Evolutionary conservation across 1,139 yeast species (phyloP), one percentile per base, ranked within the genome.

Genomic region (Taphrina betulina): DNA sequence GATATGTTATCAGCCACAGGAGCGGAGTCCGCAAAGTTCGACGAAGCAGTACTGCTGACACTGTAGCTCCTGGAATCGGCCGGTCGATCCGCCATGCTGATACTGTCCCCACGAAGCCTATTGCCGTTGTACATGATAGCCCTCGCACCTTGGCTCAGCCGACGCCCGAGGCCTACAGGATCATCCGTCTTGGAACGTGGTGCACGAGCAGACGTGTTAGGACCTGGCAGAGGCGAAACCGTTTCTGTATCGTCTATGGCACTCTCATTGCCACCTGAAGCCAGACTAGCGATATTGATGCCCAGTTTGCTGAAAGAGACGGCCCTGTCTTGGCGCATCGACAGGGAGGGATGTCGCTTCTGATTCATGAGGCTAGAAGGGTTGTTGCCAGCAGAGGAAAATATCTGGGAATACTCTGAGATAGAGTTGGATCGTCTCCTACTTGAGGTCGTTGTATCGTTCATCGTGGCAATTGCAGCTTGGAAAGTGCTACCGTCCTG

Each of bases 51-150:
- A 23, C 48, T 43, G 38, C 48, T 33, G 19, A 31, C 37, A 20
- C 48, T 43, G 19, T 31, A 20, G 5, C 23, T 43, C 14, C 48
- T 24, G 10, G 37, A 17, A 8, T 8, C 7, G n/a, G 48, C 12
- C 29, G n/a, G 29, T 20, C 48, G 24, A 7, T 10, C 14, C 12
- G 12, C 8, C 36, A 19, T 23, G 12, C 28, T 31, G 16, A 50
- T 20, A 22, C 54, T 42, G 16, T 50, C 54, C 16, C 54, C 54
- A 33, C 44, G 44, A 22, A 50, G 33, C n/a, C 54, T 38, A 40
- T 50, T 50, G 31, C 54, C 54, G 23, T 38, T 50, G 12, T 50
- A 50, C 54, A 50, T 50, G 34, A 50, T 50, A 12, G 54, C 54
- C 10, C 54, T 40, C 20, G 54, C 54, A 16, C 54, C 54, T 22